phyloP scores from a whole-genome alignment of 2,329 filamentous ascomycete genomes.

The Fusarium globosum region DNA sequence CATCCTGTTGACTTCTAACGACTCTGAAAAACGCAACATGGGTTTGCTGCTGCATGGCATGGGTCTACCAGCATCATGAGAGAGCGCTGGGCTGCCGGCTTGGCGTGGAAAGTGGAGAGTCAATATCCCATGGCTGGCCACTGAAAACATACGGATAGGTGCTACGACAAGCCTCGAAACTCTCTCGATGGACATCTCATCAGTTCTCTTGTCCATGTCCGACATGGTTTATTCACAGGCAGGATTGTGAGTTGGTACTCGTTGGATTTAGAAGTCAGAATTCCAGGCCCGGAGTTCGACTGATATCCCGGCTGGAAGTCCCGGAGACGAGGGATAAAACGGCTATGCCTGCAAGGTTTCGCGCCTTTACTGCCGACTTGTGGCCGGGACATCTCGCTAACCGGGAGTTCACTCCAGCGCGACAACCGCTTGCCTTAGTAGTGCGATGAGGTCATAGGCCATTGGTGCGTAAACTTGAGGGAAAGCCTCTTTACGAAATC shows the following conservation, averaged over 20 bases:
- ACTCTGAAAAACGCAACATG: conserved; percentile 4
- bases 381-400: conserved; percentile 33
- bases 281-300: not conserved
- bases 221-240: not conserved
- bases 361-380: conserved; percentile 39
- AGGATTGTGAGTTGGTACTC: conserved; percentile 1
- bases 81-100: conserved; percentile 15
- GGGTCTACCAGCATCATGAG: conserved; percentile 27
- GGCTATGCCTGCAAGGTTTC: conserved; percentile 32
- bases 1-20: conserved; percentile 15
- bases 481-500: conserved; percentile 2
- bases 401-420: conserved; percentile 24
- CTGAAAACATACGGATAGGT: conserved; percentile 36
- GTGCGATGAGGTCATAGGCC: conserved; percentile 45
- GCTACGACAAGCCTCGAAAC: conserved; percentile 16
- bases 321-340: conserved; percentile 34
- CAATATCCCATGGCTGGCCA: conserved; percentile 30
- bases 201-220: not conserved
- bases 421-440: conserved; percentile 24
- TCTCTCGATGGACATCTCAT: conserved; percentile 7
- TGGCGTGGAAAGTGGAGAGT: conserved; percentile 22
- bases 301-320: conserved; percentile 23
- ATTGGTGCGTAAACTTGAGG: not conserved
- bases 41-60: conserved; percentile 11
- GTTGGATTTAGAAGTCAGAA: conserved; percentile 1